phyloP scores from a whole-genome alignment of 495 filamentous ascomycete species.

The Thermothielavioides terrestris region DNA sequence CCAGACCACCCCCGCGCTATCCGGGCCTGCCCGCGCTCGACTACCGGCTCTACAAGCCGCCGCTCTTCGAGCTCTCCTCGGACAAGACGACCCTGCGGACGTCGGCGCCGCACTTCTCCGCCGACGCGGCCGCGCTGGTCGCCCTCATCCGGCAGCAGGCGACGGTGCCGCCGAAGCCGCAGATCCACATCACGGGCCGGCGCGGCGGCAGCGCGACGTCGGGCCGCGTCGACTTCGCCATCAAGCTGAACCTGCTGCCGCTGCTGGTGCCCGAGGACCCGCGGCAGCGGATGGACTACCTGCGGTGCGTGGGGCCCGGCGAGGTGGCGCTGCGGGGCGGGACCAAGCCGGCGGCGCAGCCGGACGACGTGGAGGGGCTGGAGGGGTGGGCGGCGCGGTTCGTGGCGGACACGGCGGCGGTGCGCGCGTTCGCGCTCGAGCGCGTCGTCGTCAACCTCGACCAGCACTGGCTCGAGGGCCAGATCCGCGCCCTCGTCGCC shows the following conservation, averaged over 20 bases:
- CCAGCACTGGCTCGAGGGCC: slow-evolving; percentile 43
- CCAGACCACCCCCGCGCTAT: slow-evolving; percentile 19
- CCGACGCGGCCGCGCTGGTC: slow-evolving; percentile 33
- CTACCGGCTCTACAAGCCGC: slow-evolving; percentile 43
- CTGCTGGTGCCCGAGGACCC: slow-evolving; percentile 36
- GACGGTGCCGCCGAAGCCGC: slow-evolving; percentile 44
- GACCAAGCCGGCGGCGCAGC: slow-evolving; percentile 28
- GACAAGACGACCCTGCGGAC: slow-evolving; percentile 41
- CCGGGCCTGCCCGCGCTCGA: slow-evolving; percentile 43
- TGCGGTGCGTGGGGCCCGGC: slow-evolving; percentile 40
- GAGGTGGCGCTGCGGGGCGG: slow-evolving; percentile 43
- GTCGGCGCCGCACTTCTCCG: slow-evolving; percentile 32
- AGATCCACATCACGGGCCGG: slow-evolving; percentile 39
- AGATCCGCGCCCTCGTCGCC: slow-evolving; percentile 39
- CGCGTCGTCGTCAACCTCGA: slow-evolving; percentile 45
- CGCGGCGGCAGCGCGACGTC: slow-evolving; percentile 12
- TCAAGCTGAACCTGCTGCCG: slow-evolving; percentile 46
- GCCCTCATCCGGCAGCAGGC: slow-evolving; percentile 38
- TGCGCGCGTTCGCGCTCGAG: slow-evolving; percentile 44
- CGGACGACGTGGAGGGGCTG: slow-evolving; percentile 30
- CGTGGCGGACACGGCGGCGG: slow-evolving; percentile 35
- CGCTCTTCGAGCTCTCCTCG: slow-evolving; percentile 37
- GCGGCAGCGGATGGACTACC: slow-evolving; percentile 41
- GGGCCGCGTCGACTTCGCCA: slow-evolving; percentile 35
- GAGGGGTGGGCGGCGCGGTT: slow-evolving; percentile 43